Percentiles rank a stretch among this genome's conserved stretches.
These are phyloP conservation scores for Pyrus hybrid DNA, from an alignment of 331 rosid genomes.

Conservation along the genomic window DNA sequence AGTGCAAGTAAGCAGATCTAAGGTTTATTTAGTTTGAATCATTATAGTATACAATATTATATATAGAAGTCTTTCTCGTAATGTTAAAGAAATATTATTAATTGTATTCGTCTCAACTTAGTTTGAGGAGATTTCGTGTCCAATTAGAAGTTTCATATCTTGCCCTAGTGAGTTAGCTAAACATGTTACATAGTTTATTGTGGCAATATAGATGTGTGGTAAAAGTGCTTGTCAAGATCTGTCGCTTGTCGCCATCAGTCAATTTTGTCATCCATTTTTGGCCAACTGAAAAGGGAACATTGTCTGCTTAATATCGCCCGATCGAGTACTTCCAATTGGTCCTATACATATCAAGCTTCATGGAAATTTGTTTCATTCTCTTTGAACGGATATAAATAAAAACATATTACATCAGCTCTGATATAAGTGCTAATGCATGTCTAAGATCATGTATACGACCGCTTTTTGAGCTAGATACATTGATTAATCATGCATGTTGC, in stretches of 20 bases:
- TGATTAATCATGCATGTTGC: background rate
- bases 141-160: too few relatives aligned
- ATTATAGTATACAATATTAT: too few relatives aligned
- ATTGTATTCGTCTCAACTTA: too few relatives aligned
- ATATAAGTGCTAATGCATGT: background rate
- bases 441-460: background rate
- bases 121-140: too few relatives aligned
- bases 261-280: background rate
- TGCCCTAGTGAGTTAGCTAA: too few relatives aligned
- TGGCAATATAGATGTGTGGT: too few relatives aligned
- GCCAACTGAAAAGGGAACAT: background rate
- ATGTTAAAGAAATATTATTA: too few relatives aligned
- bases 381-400: background rate
- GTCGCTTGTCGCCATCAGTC: background rate
- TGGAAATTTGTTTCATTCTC: background rate
- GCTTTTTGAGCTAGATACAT: background rate
- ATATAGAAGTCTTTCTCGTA: too few relatives aligned
- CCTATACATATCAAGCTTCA: background rate
- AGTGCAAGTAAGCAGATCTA: too few relatives aligned
- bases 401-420: background rate
- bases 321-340: background rate
- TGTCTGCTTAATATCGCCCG: background rate
- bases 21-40: too few relatives aligned
- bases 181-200: too few relatives aligned
- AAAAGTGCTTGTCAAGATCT: too few relatives aligned